phyloP scores from a whole-genome alignment of 805 yeast genomes.

The Cyberlindnera japonica region DNA sequence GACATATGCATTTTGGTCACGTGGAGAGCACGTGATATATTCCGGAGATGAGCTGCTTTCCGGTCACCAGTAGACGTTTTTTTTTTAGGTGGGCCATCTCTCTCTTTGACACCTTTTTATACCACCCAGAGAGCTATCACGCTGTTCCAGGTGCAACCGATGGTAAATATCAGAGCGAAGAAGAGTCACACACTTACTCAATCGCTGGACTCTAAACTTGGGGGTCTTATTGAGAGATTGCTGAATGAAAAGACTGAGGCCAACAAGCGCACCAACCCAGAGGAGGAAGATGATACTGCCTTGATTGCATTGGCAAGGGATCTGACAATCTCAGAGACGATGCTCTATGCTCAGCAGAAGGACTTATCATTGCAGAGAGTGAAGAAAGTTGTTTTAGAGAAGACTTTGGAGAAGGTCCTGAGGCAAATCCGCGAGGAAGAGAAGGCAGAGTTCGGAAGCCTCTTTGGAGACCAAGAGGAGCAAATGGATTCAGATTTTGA shows the following conservation, averaged over 20 bases:
- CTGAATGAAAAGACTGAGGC: conserved; percentile 57
- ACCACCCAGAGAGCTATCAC: neutral
- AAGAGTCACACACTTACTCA: conserved; percentile 25
- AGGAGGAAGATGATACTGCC: conserved; percentile 30
- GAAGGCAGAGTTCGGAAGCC: conserved; percentile 40
- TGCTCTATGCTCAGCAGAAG: conserved; percentile 56
- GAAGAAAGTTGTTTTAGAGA: conserved; percentile 60
- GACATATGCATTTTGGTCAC: neutral
- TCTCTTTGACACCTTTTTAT: neutral
- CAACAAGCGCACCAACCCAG: conserved; percentile 31
- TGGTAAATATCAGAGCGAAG: conserved; percentile 33
- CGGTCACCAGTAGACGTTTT: neutral
- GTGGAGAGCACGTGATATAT: neutral
- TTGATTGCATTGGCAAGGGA: conserved; percentile 61
- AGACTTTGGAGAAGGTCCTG: conserved; percentile 59
- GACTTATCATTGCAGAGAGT: conserved; percentile 67
- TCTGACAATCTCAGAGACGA: conserved; percentile 45
- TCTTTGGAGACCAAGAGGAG: conserved; percentile 26
- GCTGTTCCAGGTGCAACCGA: too few relatives aligned
- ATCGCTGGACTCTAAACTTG: conserved; percentile 53
- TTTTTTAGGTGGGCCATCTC: neutral
- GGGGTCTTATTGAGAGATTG: conserved; percentile 50
- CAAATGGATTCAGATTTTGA: conserved; percentile 37
- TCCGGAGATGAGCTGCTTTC: neutral
- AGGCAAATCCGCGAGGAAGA: conserved; percentile 57